Conservation (phyloP, 2,329 filamentous ascomycete species). For the Penicillium nordicum region DNA sequence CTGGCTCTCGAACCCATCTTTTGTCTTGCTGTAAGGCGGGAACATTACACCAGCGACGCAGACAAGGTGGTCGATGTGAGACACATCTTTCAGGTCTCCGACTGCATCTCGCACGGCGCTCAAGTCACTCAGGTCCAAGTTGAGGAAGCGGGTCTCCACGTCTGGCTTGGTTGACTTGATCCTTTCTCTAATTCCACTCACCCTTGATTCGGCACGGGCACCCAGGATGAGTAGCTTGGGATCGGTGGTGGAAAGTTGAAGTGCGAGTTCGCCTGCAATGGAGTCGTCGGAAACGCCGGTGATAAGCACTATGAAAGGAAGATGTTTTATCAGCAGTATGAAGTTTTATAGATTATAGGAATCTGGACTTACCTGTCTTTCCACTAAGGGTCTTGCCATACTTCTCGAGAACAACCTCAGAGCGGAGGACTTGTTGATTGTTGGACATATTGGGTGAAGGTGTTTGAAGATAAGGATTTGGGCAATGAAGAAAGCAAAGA, state of each 20-base stretch:
- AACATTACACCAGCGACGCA: slow-evolving; percentile 22
- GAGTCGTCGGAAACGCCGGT: slow-evolving; percentile 23
- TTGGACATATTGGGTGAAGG: slow-evolving; percentile 5
- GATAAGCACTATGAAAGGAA: slow-evolving; percentile 18
- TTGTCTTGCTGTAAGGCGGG: slow-evolving; percentile 18
- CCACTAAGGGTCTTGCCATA: slow-evolving; percentile 18
- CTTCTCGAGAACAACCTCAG: slow-evolving; percentile 18
- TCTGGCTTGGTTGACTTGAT: slow-evolving; percentile 18
- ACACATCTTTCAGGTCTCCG: slow-evolving; percentile 13
- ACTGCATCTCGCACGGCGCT: slow-evolving; percentile 10
- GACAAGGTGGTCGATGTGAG: slow-evolving; percentile 20
- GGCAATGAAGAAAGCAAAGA: background rate
- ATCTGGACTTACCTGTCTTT: slow-evolving; percentile 14
- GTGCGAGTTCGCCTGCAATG: slow-evolving; percentile 24
- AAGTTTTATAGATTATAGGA: background rate
- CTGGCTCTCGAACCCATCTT: slow-evolving; percentile 36
- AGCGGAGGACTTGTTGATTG: slow-evolving; percentile 16
- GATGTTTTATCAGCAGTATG: too few relatives aligned
- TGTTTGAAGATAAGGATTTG: background rate
- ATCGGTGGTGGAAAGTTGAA: slow-evolving; percentile 19
- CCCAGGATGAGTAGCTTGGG: slow-evolving; percentile 22
- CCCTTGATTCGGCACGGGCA: slow-evolving; percentile 19
- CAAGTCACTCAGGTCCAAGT: slow-evolving; percentile 19
- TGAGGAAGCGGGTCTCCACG: slow-evolving; percentile 19
- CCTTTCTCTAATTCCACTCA: slow-evolving; percentile 13